These are phyloP conservation scores for Rhizopus delemar DNA, from an alignment of 371 early-diverging fungal genomes.

Conservation along the genomic window DNA sequence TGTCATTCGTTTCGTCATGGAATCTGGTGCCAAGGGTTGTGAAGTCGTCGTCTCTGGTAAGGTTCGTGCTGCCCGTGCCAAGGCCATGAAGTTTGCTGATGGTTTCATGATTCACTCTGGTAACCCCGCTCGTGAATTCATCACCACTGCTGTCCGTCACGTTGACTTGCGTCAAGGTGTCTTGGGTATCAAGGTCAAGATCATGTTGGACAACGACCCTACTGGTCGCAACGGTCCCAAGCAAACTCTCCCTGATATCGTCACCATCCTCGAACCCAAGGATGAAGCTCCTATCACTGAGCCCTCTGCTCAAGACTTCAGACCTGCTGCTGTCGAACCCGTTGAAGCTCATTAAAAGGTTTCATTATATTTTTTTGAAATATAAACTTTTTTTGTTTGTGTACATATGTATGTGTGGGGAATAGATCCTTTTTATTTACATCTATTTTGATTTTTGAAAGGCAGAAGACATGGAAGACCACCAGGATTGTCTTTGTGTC, in stretches of 20 bases:
- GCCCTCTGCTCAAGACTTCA: slow-evolving; percentile 76
- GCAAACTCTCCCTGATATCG: slow-evolving; percentile 94
- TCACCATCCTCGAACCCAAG: slow-evolving; percentile 94
- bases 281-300: slow-evolving; percentile 73
- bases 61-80: slow-evolving; percentile 99
- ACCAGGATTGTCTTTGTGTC: slow-evolving; percentile 18
- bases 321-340: slow-evolving; percentile 49
- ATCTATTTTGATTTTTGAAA: slow-evolving; percentile 6
- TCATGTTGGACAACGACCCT: slow-evolving; percentile 98
- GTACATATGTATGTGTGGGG: background rate
- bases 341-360: slow-evolving; percentile 25
- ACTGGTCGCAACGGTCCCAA: slow-evolving; percentile 94
- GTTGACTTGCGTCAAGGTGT: slow-evolving; percentile 99
- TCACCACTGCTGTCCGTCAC: slow-evolving; percentile 96
- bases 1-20: slow-evolving; percentile 98
- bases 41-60: slow-evolving; percentile 99
- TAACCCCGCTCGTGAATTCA: slow-evolving; percentile 95
- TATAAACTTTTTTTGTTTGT: background rate
- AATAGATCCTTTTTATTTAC: background rate
- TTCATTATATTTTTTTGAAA: background rate
- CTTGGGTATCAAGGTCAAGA: slow-evolving; percentile 99
- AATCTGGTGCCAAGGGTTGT: slow-evolving; percentile 99
- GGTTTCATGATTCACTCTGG: slow-evolving; percentile 99
- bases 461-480: slow-evolving; percentile 19
- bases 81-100: slow-evolving; percentile 99